A percentile compares a stretch with the other conserved stretches of the same genome.
Conservation (phyloP, 139 green algal genomes). For the Diplosphaera chodatii region DNA sequence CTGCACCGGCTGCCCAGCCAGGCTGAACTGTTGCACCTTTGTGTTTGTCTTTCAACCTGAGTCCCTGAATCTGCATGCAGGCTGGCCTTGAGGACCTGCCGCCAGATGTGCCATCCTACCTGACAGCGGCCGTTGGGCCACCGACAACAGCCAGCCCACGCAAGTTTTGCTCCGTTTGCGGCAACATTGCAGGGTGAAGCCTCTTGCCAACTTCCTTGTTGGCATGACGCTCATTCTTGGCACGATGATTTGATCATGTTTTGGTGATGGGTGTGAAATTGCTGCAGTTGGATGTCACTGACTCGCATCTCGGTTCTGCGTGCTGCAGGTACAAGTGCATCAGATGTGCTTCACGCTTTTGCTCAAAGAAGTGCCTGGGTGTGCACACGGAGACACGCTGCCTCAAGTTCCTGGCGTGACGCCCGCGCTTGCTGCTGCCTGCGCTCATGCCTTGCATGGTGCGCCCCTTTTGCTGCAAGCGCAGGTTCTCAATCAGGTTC, state of each 20-base stretch:
- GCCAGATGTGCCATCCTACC: background rate
- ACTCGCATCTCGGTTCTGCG: too few relatives aligned
- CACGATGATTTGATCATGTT: too few relatives aligned
- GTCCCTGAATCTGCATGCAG: background rate
- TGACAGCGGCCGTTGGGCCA: background rate
- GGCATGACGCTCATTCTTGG: too few relatives aligned
- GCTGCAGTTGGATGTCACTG: too few relatives aligned
- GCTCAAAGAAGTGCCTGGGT: constrained; percentile 55
- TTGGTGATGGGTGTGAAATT: too few relatives aligned
- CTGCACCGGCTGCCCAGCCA: too few relatives aligned
- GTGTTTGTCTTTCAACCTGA: too few relatives aligned
- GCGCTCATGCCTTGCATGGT: too few relatives aligned
- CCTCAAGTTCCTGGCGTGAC: constrained; percentile 65
- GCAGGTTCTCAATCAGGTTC: too few relatives aligned
- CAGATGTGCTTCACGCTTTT: constrained; percentile 73
- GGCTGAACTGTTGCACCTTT: too few relatives aligned
- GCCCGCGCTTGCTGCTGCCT: background rate
- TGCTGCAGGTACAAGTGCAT: constrained; percentile 64
- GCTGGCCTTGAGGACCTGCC: background rate
- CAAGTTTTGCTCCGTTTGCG: constrained; percentile 71
- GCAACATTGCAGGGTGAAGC: constrained; percentile 6
- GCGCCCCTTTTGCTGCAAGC: too few relatives aligned
- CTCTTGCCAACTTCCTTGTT: too few relatives aligned
- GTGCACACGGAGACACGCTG: constrained; percentile 76
- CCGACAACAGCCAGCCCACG: constrained; percentile 25